Base-by-base conservation (phyloP, 2,329 filamentous ascomycete species). In the Trichoderma simmonsii region DNA sequence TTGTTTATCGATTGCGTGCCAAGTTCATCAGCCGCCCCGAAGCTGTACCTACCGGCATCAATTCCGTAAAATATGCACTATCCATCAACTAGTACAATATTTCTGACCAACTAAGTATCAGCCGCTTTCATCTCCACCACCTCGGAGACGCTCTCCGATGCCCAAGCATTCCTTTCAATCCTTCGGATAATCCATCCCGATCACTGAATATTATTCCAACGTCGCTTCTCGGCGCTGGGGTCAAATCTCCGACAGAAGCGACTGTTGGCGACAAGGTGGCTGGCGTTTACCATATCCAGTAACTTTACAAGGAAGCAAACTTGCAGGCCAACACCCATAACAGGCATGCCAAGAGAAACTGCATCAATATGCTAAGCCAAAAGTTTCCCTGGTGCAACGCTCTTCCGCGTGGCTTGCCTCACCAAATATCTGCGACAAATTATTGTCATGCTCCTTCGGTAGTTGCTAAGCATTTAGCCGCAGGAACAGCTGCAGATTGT, bases 161-260 rank as follows among this genome's bases (percentile, higher is more conserved):
- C 51, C 30, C 24, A 18, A 18, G 18, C 15, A 43, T 43, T 4
- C 14, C 18, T 21, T 39, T 8, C 24, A 21, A 30, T 9, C 21
- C 30, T 36, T 59, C 51, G n/a, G 54, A 59, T n/a, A 43, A n/a
- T 30, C 15, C 39, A 59, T 59, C 54, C 64, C 64, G 51, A 59
- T 30, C 51, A 30, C 32, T 7, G 51, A 1, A 54, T 64, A 64
- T 32, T 12, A 5, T 65, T 26, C 39, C 28, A 54, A 54, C 28
- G 62, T 43, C 26, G 61, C 26, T 39, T 64, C 61, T 64, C 6
- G 8, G 60, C 2, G 48, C 64, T n/a, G 11, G 64, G 64, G 32
- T 59, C 64, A 39, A 67, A 67, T 67, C 54, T 59, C 64, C 51
- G 51, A 24, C 54, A 67, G 28, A 28, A 65, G 62, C 28, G 62